A percentile compares a stretch with the other conserved stretches of the same genome.
Conservation (phyloP, 176 grass and related monocot species). For the Neostapfia colusana region DNA sequence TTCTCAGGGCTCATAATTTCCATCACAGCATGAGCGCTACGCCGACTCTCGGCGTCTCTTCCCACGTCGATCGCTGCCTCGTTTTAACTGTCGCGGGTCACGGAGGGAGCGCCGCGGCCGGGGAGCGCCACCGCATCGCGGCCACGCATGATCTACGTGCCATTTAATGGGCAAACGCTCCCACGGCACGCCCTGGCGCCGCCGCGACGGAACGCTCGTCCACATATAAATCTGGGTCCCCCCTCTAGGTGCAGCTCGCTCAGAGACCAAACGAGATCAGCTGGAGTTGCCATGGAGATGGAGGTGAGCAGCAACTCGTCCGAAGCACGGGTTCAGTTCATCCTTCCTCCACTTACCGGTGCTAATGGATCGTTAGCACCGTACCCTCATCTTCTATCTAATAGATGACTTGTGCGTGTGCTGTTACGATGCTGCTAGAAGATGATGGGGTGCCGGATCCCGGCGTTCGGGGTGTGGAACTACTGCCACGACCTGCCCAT, state of each 20-base stretch:
- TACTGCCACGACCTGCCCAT: constrained; percentile 66
- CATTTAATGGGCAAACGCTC: constrained; percentile 45
- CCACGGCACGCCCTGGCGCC: constrained; percentile 19
- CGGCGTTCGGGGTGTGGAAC: constrained; percentile 70
- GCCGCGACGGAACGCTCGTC: constrained; percentile 9
- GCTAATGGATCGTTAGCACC: background rate
- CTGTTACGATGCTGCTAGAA: constrained; percentile 19
- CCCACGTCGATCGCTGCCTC: background rate
- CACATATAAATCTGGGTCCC: too few species aligned
- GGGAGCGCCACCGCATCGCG: background rate
- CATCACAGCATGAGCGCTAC: constrained; percentile 2
- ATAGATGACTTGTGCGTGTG: background rate
- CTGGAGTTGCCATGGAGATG: constrained; percentile 36
- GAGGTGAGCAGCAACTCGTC: constrained; percentile 20
- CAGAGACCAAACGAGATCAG: background rate
- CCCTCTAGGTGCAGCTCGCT: too few species aligned
- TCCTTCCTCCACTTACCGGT: background rate
- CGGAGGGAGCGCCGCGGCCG: background rate
- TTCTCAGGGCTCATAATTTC: background rate
- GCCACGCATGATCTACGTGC: background rate
- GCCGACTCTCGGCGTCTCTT: background rate
- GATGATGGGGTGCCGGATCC: constrained; percentile 57
- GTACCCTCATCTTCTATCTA: background rate
- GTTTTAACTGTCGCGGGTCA: constrained; percentile 22
- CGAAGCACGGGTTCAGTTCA: background rate